Evolutionary conservation across 306 rosid genomes (phyloP).

Genomic region (Leucaena leucocephala): DNA sequence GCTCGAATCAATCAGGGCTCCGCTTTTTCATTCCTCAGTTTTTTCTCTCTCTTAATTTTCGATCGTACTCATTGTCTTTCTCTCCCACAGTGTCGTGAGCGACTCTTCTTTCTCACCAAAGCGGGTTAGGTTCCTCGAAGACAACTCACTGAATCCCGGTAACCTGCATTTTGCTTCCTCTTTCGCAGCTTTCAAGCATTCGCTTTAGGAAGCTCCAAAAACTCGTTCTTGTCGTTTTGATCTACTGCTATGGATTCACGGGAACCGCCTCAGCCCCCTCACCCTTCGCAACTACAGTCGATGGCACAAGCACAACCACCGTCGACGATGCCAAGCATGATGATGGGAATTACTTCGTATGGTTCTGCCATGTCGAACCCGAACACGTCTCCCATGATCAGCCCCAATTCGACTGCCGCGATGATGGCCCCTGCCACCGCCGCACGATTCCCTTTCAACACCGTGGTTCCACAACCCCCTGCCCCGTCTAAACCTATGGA

Average conservation of each 20-base stretch:
- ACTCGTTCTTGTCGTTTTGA: neutral
- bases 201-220: neutral
- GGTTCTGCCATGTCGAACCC: constrained; percentile 36
- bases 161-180: constrained; percentile 37
- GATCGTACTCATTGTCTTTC: neutral
- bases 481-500: constrained; percentile 53
- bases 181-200: constrained; percentile 12
- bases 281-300: constrained; percentile 20
- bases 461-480: constrained; percentile 41
- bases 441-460: constrained; percentile 69
- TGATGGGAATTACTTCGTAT: constrained; percentile 58
- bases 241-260: constrained; percentile 68
- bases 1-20: constrained; percentile 9
- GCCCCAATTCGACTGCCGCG: constrained; percentile 52
- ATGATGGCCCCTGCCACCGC: constrained; percentile 55
- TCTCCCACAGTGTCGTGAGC: neutral
- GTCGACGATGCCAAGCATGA: constrained; percentile 47
- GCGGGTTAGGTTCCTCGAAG: constrained; percentile 29
- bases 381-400: constrained; percentile 46
- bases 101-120: neutral
- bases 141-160: constrained; percentile 1
- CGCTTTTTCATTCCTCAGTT: constrained; percentile 35
- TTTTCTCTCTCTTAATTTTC: constrained; percentile 7
- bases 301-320: constrained; percentile 2
- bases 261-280: constrained; percentile 47